phyloP scores from a whole-genome alignment of 140 eudicot species.

The Oenanthe javanica region DNA sequence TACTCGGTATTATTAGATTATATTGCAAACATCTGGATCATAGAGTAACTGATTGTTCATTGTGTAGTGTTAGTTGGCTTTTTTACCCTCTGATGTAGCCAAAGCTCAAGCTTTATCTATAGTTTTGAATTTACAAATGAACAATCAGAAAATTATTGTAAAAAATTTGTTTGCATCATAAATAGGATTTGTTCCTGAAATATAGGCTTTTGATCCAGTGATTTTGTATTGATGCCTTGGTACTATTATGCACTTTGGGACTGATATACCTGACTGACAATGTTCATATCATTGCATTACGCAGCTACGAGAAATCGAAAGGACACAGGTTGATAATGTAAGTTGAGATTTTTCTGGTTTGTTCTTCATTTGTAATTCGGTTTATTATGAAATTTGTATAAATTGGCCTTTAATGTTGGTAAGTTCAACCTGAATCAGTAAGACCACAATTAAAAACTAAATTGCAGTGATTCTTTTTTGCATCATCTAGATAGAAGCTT shows the following conservation, averaged over 20 bases:
- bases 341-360: neutral
- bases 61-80: neutral
- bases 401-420: neutral
- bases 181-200: neutral
- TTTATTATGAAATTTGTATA: neutral
- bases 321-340: conserved; percentile 7
- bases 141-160: neutral
- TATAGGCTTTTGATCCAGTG: neutral
- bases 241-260: neutral
- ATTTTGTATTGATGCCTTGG: neutral
- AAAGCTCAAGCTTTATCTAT: neutral
- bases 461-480: neutral
- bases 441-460: neutral
- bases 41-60: neutral
- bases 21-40: neutral
- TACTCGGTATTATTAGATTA: neutral
- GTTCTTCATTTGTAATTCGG: neutral
- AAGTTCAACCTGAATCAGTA: neutral
- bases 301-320: conserved; percentile 5
- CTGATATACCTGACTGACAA: neutral
- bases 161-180: neutral
- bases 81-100: neutral
- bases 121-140: neutral
- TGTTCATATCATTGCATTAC: neutral
- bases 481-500: neutral